phyloP scores from a whole-genome alignment of 2,329 filamentous ascomycete genomes.

The Dissoconium aciculare region DNA sequence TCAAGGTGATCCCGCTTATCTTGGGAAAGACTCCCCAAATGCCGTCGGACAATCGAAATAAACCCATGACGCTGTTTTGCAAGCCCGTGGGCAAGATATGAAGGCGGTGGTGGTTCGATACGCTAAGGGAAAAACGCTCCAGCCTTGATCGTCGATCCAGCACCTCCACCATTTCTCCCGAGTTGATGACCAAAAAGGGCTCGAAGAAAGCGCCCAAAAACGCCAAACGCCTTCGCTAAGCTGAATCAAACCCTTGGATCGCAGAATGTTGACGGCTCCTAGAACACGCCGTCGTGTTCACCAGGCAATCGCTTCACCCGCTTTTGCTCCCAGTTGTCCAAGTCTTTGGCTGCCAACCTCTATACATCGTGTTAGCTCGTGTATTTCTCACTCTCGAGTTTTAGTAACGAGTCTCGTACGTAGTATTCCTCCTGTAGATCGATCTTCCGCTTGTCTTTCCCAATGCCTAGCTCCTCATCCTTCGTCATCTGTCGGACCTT shows the following conservation, averaged over 20 bases:
- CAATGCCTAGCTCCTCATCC: slow-evolving; percentile 74
- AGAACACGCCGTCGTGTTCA: slow-evolving; percentile 73
- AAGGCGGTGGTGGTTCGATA: too few relatives aligned
- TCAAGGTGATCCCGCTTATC: slow-evolving; percentile 9
- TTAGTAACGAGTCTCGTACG: slow-evolving; percentile 38
- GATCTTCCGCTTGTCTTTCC: slow-evolving; percentile 53
- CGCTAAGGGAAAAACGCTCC: too few relatives aligned
- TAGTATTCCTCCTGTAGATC: slow-evolving; percentile 80
- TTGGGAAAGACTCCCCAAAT: too few relatives aligned
- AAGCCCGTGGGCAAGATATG: too few relatives aligned
- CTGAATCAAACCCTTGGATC: slow-evolving; percentile 5
- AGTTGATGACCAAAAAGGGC: too few relatives aligned
- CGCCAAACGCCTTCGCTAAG: too few relatives aligned
- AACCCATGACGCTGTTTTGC: too few relatives aligned
- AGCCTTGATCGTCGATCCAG: too few relatives aligned
- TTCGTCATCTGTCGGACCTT: slow-evolving; percentile 72
- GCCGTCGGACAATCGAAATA: too few relatives aligned
- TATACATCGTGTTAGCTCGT: slow-evolving; percentile 24
- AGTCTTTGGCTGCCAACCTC: slow-evolving; percentile 72
- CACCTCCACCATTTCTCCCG: too few relatives aligned
- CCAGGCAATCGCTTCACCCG: slow-evolving; percentile 78
- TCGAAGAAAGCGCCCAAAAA: too few relatives aligned
- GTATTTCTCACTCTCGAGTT: slow-evolving; percentile 13
- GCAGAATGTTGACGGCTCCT: slow-evolving; percentile 13
- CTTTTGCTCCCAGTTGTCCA: slow-evolving; percentile 95